These are phyloP conservation scores for Pilasporangium apinafurcum DNA, from an alignment of 352 stramenopile species.

Conservation along the genomic window DNA sequence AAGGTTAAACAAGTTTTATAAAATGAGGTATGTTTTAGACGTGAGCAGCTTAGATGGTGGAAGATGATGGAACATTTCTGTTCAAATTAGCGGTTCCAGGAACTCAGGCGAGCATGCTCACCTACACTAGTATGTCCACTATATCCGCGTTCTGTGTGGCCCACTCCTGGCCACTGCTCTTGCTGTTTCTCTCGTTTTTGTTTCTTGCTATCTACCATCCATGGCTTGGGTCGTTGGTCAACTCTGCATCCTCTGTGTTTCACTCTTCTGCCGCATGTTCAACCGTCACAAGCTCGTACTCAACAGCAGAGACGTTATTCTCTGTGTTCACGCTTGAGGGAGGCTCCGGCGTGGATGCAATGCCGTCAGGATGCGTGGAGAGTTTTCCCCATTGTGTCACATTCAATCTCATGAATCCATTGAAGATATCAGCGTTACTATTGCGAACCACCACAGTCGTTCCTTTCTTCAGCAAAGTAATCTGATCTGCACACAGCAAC, in stretches of 20 bases:
- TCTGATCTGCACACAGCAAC: conserved; percentile 44
- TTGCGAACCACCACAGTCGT: conserved; percentile 73
- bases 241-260: too few relatives aligned
- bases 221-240: too few relatives aligned
- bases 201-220: background rate
- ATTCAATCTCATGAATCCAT: conserved; percentile 81
- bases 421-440: conserved; percentile 78
- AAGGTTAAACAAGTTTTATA: too few relatives aligned
- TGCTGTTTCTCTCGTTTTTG: conserved; percentile 2
- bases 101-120: too few relatives aligned
- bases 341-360: conserved; percentile 59
- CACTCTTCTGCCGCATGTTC: conserved; percentile 44
- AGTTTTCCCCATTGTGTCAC: conserved; percentile 85
- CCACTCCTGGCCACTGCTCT: too few relatives aligned
- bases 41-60: too few relatives aligned
- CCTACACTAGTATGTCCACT: conserved; percentile 1
- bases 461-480: conserved; percentile 52
- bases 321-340: conserved; percentile 38
- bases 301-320: conserved; percentile 75
- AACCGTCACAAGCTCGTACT: conserved; percentile 83
- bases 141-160: background rate
- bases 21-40: too few relatives aligned
- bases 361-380: conserved; percentile 52
- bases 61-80: too few relatives aligned
- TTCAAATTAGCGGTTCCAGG: too few relatives aligned